A percentile compares a stretch with the other conserved stretches of the same genome.
Evolutionary conservation across 2,329 filamentous ascomycete species (phyloP).

Genomic region (Ramularia endophylla): DNA sequence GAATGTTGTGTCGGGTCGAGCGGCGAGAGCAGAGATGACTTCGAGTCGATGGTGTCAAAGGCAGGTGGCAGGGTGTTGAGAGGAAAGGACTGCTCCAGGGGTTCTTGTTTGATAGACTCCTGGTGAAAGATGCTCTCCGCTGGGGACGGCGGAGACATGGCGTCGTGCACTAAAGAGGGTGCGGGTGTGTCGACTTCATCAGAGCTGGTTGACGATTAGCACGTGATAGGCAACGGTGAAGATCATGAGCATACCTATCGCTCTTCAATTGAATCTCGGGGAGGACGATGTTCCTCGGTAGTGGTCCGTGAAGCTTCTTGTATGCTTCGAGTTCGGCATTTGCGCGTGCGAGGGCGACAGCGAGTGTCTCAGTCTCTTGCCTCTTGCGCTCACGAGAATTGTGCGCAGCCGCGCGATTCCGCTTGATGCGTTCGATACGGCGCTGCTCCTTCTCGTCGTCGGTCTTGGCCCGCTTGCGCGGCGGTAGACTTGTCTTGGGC

Average conservation of each 20-base stretch:
- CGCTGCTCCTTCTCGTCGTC: constrained; percentile 99
- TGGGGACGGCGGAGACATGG: constrained; percentile 23
- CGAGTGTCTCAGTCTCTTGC: constrained; percentile 78
- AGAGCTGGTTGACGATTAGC: constrained; percentile 2
- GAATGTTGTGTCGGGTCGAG: constrained; percentile 99
- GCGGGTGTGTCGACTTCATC: constrained; percentile 23
- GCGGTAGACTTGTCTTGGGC: constrained; percentile 92
- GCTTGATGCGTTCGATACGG: constrained; percentile 91
- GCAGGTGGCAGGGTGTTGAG: constrained; percentile 19
- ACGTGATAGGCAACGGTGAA: not conserved
- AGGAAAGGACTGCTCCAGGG: constrained; percentile 19
- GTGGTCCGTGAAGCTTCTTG: constrained; percentile 26
- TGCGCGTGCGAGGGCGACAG: constrained; percentile 37
- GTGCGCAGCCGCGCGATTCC: constrained; percentile 92
- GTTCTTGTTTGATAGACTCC: constrained; percentile 28
- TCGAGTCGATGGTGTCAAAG: constrained; percentile 29
- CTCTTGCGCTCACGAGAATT: constrained; percentile 93
- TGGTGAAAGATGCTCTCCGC: constrained; percentile 20
- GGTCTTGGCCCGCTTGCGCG: constrained; percentile 95
- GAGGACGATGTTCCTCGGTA: constrained; percentile 27
- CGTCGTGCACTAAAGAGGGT: constrained; percentile 24
- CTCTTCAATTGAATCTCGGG: constrained; percentile 28
- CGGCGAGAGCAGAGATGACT: constrained; percentile 46
- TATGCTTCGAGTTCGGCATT: constrained; percentile 30
- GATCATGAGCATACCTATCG: constrained; percentile 15